These are phyloP conservation scores for Podaxis rugospora DNA, from an alignment of 768 basidiomycete genomes.

Conservation along the genomic window DNA sequence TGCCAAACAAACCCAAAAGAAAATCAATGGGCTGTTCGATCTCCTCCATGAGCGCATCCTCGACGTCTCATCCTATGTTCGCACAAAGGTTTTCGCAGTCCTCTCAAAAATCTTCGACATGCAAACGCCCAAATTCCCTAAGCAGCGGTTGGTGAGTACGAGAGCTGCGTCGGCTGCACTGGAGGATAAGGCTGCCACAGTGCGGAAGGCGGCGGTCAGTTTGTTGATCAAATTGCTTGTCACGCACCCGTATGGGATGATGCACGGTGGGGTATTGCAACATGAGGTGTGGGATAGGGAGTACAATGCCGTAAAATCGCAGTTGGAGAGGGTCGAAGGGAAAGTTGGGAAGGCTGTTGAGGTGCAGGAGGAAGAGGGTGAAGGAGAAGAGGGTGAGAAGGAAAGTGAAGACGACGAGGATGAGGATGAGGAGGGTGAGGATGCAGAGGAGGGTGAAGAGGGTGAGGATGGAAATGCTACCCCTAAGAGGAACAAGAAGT, in stretches of 20 bases:
- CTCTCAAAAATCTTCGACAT: slow-evolving; percentile 72
- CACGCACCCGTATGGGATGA: slow-evolving; percentile 85
- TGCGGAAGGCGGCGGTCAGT: slow-evolving; percentile 80
- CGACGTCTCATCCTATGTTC: slow-evolving; percentile 87
- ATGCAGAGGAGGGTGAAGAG: slow-evolving; percentile 20
- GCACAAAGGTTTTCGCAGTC: slow-evolving; percentile 79
- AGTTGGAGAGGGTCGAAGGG: slow-evolving; percentile 70
- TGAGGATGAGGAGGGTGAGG: slow-evolving; percentile 22
- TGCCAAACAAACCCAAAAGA: slow-evolving; percentile 55
- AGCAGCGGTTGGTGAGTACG: slow-evolving; percentile 75
- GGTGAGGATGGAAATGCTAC: not conserved
- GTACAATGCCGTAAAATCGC: slow-evolving; percentile 55
- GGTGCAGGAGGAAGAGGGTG: slow-evolving; percentile 34
- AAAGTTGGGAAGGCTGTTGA: slow-evolving; percentile 60
- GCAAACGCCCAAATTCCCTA: slow-evolving; percentile 72
- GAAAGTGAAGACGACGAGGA: slow-evolving; percentile 27
- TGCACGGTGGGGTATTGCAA: slow-evolving; percentile 80
- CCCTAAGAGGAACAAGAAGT: slow-evolving; percentile 31
- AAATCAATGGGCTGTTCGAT: slow-evolving; percentile 78
- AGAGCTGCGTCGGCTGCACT: slow-evolving; percentile 73
- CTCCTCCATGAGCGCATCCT: slow-evolving; percentile 83
- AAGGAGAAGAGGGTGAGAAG: slow-evolving; percentile 28
- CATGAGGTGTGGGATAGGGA: slow-evolving; percentile 69
- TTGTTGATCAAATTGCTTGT: slow-evolving; percentile 69
- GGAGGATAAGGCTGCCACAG: slow-evolving; percentile 85